These are phyloP conservation scores for Trichoderma hamatum DNA, from an alignment of 2,329 filamentous ascomycete species.

Conservation along the genomic window DNA sequence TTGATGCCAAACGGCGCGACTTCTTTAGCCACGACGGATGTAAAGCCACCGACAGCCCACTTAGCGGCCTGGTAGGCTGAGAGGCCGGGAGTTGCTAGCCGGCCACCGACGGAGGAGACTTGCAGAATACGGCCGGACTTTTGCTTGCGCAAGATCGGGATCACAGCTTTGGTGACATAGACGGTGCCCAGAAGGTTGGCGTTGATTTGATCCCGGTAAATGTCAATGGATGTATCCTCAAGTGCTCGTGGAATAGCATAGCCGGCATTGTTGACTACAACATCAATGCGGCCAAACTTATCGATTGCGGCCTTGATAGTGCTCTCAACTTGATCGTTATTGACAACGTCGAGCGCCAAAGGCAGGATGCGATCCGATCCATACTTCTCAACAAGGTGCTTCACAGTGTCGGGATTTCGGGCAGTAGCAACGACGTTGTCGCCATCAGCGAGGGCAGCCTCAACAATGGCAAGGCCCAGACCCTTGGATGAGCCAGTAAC, in stretches of 20 bases:
- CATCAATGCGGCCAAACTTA: conserved; percentile 59
- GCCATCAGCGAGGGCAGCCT: conserved; percentile 43
- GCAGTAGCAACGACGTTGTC: conserved; percentile 52
- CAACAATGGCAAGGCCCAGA: conserved; percentile 48
- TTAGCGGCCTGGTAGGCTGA: conserved; percentile 45
- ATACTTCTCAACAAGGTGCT: conserved; percentile 42
- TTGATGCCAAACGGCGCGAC: conserved; percentile 44
- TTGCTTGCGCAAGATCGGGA: conserved; percentile 41
- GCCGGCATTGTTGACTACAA: conserved; percentile 65
- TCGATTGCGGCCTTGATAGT: conserved; percentile 44
- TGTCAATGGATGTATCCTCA: conserved; percentile 53
- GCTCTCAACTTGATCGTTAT: conserved; percentile 45
- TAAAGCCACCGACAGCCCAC: conserved; percentile 46
- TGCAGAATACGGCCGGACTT: conserved; percentile 43
- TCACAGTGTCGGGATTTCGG: conserved; percentile 42
- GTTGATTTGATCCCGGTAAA: conserved; percentile 58
- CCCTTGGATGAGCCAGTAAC: conserved; percentile 54
- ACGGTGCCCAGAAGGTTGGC: conserved; percentile 63
- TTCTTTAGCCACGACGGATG: conserved; percentile 42
- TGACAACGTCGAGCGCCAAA: conserved; percentile 57
- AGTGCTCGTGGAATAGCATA: conserved; percentile 58
- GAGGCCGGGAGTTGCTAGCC: conserved; percentile 40
- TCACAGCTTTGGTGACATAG: conserved; percentile 51
- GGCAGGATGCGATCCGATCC: conserved; percentile 50
- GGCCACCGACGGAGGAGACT: conserved; percentile 45